Base-by-base conservation (phyloP, 441 rosid genomes). In the Omphalea diandra region DNA sequence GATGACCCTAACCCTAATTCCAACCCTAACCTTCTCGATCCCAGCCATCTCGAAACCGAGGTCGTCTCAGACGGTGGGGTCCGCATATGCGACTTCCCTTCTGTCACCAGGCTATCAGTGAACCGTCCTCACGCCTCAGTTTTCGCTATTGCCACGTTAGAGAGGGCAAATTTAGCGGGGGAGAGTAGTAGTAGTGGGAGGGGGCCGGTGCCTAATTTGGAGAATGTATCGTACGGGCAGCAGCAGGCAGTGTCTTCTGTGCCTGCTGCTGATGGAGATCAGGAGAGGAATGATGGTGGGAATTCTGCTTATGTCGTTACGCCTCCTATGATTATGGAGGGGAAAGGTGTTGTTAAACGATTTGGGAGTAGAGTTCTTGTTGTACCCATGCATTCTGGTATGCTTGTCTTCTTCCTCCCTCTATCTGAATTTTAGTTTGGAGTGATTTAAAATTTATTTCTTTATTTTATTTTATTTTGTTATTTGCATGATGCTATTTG, bases 361-460 rank as follows among this genome's bases (percentile, higher is more conserved):
- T 91, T 87, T 68, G 92, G 95, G 68, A 82, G 73, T 74, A 72
- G 85, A 61, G 85, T 83, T 79, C 97, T 81, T 79, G 85, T 85
- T 32, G 81, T 94, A 71, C 98, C 97, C 49, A 82, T 91, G 96
- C 97, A 94, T 84, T 94, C 98, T 85, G 98, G 98, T 90, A 36
- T 62, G 44, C 3, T 58, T 44, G 3, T 27, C 27, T 20, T 15
- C 22, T 29, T 10, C 4, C 0, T 2, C 1, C 20, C 32, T 20
- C 0, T n/a, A n/a, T n/a, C 9, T 22, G 27, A 3, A 41, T 9
- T 24, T 40, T 20, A 3, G 5, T 54, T 18, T 4, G 9, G 10
- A 26, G 49, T 59, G 22, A 31, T 44, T 24, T 35, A n/a, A 58
- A 54, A 0, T 52, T 9, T 54, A 40, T 24, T n/a, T n/a, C n/a